These are phyloP conservation scores for Cryphonectria carpinicola DNA, from an alignment of 2,329 filamentous ascomycete genomes.

Conservation along the genomic window DNA sequence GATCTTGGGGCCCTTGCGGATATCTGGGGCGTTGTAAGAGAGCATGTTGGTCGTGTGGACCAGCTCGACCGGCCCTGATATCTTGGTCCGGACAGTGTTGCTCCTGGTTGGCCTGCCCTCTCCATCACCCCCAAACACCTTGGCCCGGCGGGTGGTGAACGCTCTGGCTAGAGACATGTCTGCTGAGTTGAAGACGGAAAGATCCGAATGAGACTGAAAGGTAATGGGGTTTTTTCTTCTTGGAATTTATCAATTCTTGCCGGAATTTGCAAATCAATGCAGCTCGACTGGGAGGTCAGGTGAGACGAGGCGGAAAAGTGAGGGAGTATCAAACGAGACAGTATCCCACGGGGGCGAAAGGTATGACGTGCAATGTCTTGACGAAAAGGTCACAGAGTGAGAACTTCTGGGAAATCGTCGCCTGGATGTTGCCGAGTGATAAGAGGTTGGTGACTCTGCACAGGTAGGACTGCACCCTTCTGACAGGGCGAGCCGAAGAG, in stretches of 20 bases:
- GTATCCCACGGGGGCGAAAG: neutral
- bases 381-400: conserved; percentile 19
- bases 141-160: conserved; percentile 71
- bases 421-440: conserved; percentile 3
- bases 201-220: neutral
- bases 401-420: conserved; percentile 7
- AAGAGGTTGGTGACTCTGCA: conserved; percentile 17
- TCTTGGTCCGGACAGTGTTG: conserved; percentile 68
- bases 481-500: conserved; percentile 20
- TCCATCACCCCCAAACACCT: conserved; percentile 48
- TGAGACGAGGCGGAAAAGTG: conserved; percentile 3
- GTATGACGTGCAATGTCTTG: conserved; percentile 24
- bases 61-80: conserved; percentile 85
- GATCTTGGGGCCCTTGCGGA: conserved; percentile 67
- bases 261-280: conserved; percentile 4
- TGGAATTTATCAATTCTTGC: neutral
- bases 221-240: neutral
- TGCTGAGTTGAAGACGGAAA: neutral
- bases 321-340: neutral
- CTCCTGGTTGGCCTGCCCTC: conserved; percentile 50
- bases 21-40: conserved; percentile 90
- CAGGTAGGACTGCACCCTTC: conserved; percentile 22
- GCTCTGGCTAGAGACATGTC: conserved; percentile 63
- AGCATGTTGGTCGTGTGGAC: conserved; percentile 96
- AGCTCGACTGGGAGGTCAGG: neutral